These are phyloP conservation scores for Acanthamoeba royreba DNA, from an alignment of 208 protist genomes.

Conservation along the genomic window DNA sequence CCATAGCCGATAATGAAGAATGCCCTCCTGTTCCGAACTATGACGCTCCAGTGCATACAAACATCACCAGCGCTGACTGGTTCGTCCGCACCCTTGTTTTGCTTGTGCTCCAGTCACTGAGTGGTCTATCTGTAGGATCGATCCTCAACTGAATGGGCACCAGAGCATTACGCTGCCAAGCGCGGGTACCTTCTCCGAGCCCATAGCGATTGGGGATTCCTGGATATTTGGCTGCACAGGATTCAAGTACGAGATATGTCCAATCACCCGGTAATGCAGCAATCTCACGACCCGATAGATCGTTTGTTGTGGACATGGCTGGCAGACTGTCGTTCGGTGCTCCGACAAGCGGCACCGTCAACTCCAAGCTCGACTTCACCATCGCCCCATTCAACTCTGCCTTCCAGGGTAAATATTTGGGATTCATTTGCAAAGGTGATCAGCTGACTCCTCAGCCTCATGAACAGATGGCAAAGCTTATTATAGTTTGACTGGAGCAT, in stretches of 20 bases:
- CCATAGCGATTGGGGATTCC: background rate
- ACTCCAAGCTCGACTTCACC: background rate
- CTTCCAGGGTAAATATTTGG: background rate
- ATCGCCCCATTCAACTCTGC: background rate
- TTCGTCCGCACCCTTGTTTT: background rate
- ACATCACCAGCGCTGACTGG: background rate
- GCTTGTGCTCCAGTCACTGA: background rate
- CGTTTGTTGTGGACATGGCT: background rate
- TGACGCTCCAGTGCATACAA: background rate
- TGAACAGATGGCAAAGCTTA: background rate
- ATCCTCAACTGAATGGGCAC: background rate
- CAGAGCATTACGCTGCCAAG: background rate
- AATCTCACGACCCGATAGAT: too few relatives aligned
- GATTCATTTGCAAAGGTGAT: background rate
- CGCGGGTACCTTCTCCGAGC: background rate
- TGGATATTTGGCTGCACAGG: background rate
- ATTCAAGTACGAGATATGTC: background rate
- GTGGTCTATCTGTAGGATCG: background rate
- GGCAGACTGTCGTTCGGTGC: background rate
- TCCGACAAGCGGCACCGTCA: background rate
- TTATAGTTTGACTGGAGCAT: background rate
- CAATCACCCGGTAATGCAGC: too few relatives aligned
- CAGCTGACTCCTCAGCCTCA: too few relatives aligned
- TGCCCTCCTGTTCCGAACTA: background rate
- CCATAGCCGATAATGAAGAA: background rate